Evolutionary conservation across 495 filamentous ascomycete genomes (phyloP), one percentile per base, ranked within the genome.

Genomic region (Jackrogersella multiformis): DNA sequence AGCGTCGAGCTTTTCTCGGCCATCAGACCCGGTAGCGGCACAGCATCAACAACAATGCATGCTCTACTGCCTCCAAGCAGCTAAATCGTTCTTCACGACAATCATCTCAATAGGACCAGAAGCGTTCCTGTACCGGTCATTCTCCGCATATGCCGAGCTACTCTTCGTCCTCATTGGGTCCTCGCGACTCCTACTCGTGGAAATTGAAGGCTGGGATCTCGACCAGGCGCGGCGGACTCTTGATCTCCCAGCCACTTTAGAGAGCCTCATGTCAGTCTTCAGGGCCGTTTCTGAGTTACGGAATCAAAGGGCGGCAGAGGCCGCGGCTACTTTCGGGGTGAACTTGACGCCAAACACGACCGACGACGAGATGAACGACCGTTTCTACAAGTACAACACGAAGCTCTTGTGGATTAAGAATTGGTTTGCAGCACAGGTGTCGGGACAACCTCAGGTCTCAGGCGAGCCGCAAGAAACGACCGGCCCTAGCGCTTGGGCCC

Each of bases 181-280:
- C 2, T 73, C 70, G 52, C 69, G 74, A 1, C 68, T 78, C 12
- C 23, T 74, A 10, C 41, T 75, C 0, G 41, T 74, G 1, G 65
- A 74, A 2, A 68, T 69, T 44, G 63, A 70, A 0, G 71, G 66
- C 20, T 76, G 72, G 72, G 72, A 76, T 39, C 65, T 71, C 5
- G 34, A 44, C 4, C 18, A 63, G 28, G 75, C 66, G 15, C 64
- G 74, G 4, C 55, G 30, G 44, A 66, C 32, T 20, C 35, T 78
- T 2, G 69, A 76, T 20, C 55, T 75, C 9, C 48, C 56, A 10
- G 8, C 52, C 15, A 60, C 64, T 1, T n/a, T 74, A 4, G 64
- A 67, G 12, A 64, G 58, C 16, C 16, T 77, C 4, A 49, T 66
- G 1, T 41, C 53, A 0, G 57, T 46, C 16, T 30, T 74, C 0